Evolutionary conservation across 2,329 filamentous ascomycete genomes (phyloP).

Genomic region (Rutstroemia sydowiana): DNA sequence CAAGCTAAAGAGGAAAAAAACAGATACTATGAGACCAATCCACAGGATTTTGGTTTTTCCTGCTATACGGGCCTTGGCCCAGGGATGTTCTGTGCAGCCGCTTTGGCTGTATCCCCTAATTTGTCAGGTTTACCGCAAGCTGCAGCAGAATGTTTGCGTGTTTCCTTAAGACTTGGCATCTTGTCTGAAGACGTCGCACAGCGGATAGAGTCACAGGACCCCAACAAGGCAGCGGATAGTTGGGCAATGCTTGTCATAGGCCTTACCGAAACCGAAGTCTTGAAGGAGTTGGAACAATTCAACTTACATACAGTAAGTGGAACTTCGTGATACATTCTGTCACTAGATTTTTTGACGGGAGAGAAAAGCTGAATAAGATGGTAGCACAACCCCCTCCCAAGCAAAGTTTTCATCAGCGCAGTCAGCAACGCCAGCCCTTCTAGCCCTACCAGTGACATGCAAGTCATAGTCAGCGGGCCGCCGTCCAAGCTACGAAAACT

Average conservation of each 20-base stretch:
- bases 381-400: constrained; percentile 20
- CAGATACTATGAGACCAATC: constrained; percentile 29
- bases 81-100: background rate
- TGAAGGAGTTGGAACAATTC: background rate
- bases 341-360: background rate
- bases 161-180: constrained; percentile 41
- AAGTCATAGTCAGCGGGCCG: background rate
- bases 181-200: constrained; percentile 37
- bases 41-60: constrained; percentile 19
- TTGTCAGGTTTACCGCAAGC: constrained; percentile 34
- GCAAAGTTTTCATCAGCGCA: constrained; percentile 8
- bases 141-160: constrained; percentile 36
- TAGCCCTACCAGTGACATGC: background rate
- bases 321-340: background rate
- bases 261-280: background rate
- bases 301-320: background rate
- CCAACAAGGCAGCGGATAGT: constrained; percentile 21
- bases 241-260: constrained; percentile 30
- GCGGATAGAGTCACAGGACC: constrained; percentile 33
- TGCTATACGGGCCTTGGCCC: background rate
- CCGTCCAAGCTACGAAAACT: constrained; percentile 5
- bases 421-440: background rate
- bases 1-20: background rate
- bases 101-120: constrained; percentile 23
- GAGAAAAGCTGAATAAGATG: background rate